These are phyloP conservation scores for Cercophora scortea DNA, from an alignment of 495 filamentous ascomycete genomes.

Conservation along the genomic window DNA sequence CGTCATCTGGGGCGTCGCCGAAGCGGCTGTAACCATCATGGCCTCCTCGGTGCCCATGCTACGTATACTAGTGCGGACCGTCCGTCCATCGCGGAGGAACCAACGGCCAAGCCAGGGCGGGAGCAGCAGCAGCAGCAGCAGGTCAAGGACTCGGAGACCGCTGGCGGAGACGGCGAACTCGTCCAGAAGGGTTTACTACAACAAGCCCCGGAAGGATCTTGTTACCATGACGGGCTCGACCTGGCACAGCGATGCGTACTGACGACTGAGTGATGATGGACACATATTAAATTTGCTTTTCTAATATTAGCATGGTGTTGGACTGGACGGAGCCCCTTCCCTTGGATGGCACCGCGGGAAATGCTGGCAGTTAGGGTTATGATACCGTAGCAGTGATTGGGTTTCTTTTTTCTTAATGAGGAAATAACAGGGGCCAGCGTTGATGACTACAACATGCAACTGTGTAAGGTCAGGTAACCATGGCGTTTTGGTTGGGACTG, in stretches of 20 bases:
- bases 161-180: constrained; percentile 8
- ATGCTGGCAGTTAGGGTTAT: too few relatives aligned
- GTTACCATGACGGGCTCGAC: constrained; percentile 20
- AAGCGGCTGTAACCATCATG: constrained; percentile 27
- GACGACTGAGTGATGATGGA: not conserved
- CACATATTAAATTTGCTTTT: not conserved
- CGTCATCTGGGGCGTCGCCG: constrained; percentile 21
- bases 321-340: not conserved
- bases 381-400: too few relatives aligned
- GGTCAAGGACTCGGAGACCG: not conserved
- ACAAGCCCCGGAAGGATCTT: constrained; percentile 17
- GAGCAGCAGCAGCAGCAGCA: not conserved
- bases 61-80: constrained; percentile 17
- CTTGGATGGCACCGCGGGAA: too few relatives aligned
- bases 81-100: not conserved
- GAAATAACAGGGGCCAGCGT: too few relatives aligned
- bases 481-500: too few relatives aligned
- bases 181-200: constrained; percentile 15
- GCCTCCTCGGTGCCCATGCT: constrained; percentile 27
- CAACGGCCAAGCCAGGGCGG: not conserved
- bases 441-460: too few relatives aligned
- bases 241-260: constrained; percentile 9
- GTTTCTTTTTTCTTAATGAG: too few relatives aligned
- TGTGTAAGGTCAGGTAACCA: too few relatives aligned
- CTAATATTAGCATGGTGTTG: not conserved